Conservation (phyloP, 768 basidiomycete species). For the Galerina marginata region DNA sequence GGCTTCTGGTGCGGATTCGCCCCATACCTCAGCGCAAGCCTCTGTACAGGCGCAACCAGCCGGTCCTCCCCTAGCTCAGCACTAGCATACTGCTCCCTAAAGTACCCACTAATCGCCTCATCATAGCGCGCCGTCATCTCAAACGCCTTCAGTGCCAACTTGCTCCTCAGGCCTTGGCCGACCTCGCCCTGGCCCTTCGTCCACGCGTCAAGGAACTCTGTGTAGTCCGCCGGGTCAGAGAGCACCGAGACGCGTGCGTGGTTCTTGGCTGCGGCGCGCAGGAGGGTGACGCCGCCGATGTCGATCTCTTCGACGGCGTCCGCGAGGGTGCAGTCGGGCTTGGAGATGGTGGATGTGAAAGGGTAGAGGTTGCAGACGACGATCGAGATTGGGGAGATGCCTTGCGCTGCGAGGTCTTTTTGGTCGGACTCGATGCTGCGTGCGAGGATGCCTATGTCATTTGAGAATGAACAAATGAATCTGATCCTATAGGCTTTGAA, state of each 20-base stretch:
- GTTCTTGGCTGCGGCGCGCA: conserved; percentile 98
- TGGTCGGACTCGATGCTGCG: conserved; percentile 91
- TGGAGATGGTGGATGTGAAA: conserved; percentile 89
- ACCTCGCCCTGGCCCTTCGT: conserved; percentile 77
- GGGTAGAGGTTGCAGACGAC: conserved; percentile 99
- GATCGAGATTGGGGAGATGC: conserved; percentile 91
- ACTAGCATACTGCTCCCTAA: conserved; percentile 93
- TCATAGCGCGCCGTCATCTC: conserved; percentile 96
- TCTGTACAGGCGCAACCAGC: conserved; percentile 75
- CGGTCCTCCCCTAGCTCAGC: conserved; percentile 69
- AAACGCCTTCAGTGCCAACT: conserved; percentile 94
- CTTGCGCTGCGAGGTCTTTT: conserved; percentile 79
- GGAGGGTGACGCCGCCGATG: conserved; percentile 96
- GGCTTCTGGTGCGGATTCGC: conserved; percentile 99
- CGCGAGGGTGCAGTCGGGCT: conserved; percentile 86
- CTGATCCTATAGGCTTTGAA: neutral
- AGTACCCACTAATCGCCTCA: conserved; percentile 94
- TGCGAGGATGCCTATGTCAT: conserved; percentile 84
- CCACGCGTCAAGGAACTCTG: conserved; percentile 80
- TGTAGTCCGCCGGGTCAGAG: conserved; percentile 89
- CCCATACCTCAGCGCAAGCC: conserved; percentile 89
- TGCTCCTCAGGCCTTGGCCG: conserved; percentile 70
- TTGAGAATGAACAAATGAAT: neutral
- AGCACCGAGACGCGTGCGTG: conserved; percentile 91
- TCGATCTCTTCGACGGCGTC: conserved; percentile 98